Conservation (phyloP, 768 basidiomycete genomes). For the Tulasnella sp. region DNA sequence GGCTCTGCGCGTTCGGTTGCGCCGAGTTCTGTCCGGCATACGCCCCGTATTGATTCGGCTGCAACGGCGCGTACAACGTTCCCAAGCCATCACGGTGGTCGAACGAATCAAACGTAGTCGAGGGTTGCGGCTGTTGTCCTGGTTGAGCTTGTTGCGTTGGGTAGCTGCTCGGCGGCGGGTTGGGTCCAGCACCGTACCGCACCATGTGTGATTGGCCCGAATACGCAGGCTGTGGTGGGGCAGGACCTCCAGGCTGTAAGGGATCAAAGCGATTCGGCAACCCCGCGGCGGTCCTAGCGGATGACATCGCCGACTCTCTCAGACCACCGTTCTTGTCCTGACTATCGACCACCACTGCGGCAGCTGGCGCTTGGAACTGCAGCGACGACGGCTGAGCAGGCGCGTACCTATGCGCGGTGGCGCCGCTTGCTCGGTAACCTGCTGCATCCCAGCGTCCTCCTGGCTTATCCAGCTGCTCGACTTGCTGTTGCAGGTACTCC, state of each 20-base stretch:
- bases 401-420: constrained; percentile 13
- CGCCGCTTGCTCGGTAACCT: background rate
- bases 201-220: constrained; percentile 9
- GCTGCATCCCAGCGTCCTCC: constrained; percentile 1
- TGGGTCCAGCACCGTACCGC: background rate
- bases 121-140: constrained; percentile 20
- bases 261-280: background rate
- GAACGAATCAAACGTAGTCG: constrained; percentile 29
- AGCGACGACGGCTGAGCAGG: constrained; percentile 20
- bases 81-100: constrained; percentile 33
- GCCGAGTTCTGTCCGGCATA: constrained; percentile 33
- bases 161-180: background rate
- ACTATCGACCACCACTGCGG: constrained; percentile 54
- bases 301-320: constrained; percentile 64
- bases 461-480: constrained; percentile 33
- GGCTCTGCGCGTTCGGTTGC: background rate
- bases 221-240: constrained; percentile 20
- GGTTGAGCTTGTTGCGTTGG: background rate
- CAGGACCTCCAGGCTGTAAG: background rate
- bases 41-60: constrained; percentile 66
- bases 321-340: constrained; percentile 43
- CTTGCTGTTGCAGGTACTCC: constrained; percentile 89
- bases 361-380: constrained; percentile 52
- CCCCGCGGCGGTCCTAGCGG: constrained; percentile 14
- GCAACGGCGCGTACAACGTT: constrained; percentile 70